These are phyloP conservation scores for Candida broadrunensis DNA, from an alignment of 805 yeast genomes.

Conservation along the genomic window DNA sequence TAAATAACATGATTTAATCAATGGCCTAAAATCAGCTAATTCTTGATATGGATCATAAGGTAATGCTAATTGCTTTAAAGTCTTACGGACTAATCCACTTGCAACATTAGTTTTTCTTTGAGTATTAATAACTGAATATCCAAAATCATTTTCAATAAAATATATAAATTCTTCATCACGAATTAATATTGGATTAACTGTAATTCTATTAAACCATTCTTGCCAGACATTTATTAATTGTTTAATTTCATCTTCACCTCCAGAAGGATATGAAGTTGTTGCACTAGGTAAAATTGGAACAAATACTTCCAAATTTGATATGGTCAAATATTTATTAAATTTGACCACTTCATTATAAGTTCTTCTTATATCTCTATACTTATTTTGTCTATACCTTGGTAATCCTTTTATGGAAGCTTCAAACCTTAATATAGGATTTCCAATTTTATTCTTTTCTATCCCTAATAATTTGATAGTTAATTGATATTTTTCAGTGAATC, in stretches of 20 bases:
- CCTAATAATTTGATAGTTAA: constrained; percentile 58
- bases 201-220: constrained; percentile 79
- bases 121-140: constrained; percentile 59
- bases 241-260: constrained; percentile 73
- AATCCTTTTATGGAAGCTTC: constrained; percentile 53
- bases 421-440: constrained; percentile 77
- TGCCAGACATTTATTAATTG: constrained; percentile 63
- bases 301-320: constrained; percentile 86
- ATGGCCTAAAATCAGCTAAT: constrained; percentile 81
- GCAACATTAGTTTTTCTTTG: constrained; percentile 60
- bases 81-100: constrained; percentile 82
- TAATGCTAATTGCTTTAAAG: constrained; percentile 86
- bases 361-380: constrained; percentile 73
- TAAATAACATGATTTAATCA: constrained; percentile 73
- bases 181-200: constrained; percentile 72
- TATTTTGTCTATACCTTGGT: constrained; percentile 70
- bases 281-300: constrained; percentile 85
- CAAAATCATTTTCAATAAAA: constrained; percentile 76
- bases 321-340: constrained; percentile 72
- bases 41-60: constrained; percentile 87
- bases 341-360: constrained; percentile 74
- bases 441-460: constrained; percentile 69
- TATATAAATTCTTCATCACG: constrained; percentile 85
- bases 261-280: constrained; percentile 74
- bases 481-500: constrained; percentile 40